Base-by-base conservation (phyloP, 1,139 yeast genomes). In the Pneumocystis jirovecii region DNA sequence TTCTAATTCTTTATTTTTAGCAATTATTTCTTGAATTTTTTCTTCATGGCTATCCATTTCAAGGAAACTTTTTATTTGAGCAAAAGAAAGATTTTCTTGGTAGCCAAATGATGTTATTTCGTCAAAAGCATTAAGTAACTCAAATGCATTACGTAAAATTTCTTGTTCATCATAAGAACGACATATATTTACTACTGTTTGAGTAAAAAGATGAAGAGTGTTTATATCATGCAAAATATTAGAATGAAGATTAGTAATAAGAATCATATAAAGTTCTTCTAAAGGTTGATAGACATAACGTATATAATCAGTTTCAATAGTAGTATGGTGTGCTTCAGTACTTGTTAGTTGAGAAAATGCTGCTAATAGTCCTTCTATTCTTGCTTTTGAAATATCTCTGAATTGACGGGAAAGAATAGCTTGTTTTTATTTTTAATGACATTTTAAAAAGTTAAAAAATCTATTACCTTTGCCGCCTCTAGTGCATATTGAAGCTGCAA, bases 11-110 rank as follows among this genome's bases (percentile, higher is more conserved):
- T 93, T 95, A 78, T 93, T 93, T 68, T 66, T 60, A 76, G 93
- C 97, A 72, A 95, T 93, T 74, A 93, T 91, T 75, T 95, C 97
- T 79, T 93, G 97, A 73, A 95, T 91, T 80, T 89, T 91, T 77
- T 95, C 99, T 77, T 95, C 98, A 74, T 93, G 97, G 59, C 96
- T 87, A 77, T 95, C 97, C 98, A 95, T 93, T 74, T 90, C 95
- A 77, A 95, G 80, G 77, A 89, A 93, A 19, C 95, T 88, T 75
- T 84, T 85, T 69, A 95, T 89, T 78, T 93, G 98, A 66, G 85
- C 77, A 70, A 87, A 75, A 0, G 95, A 84, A 71, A 93, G 79
- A 75, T 89, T 88, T 76, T 95, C 99, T 72, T 89, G 85, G 78
- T 86, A 90, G 19, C 98, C 99, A 77, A 89, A 80, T 66, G 85